A percentile compares a stretch with the other conserved stretches of the same genome.
These are phyloP conservation scores for Neurospora pannonica DNA, from an alignment of 495 filamentous ascomycete genomes.

Conservation along the genomic window DNA sequence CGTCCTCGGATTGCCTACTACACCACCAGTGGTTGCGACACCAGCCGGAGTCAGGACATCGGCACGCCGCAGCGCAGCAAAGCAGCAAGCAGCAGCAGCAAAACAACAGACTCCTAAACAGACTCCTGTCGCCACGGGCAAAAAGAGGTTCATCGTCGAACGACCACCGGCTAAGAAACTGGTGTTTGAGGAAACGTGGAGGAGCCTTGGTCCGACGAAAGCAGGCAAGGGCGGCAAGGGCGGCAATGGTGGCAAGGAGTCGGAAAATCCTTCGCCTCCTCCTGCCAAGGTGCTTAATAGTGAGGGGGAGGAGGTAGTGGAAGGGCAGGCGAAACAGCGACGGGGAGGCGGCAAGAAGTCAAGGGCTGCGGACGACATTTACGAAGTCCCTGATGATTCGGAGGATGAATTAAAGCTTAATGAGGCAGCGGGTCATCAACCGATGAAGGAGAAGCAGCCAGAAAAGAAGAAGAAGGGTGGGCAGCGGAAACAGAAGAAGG, in stretches of 20 bases:
- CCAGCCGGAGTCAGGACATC: not conserved
- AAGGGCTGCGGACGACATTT: conserved; percentile 14
- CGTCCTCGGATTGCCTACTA: not conserved
- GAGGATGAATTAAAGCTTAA: conserved; percentile 23
- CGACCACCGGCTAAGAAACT: not conserved
- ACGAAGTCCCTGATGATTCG: conserved; percentile 34
- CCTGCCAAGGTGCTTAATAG: not conserved
- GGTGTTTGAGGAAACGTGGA: not conserved
- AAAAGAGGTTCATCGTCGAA: not conserved
- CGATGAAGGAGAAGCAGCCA: not conserved
- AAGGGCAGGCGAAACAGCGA: conserved; percentile 1
- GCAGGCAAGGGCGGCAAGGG: not conserved
- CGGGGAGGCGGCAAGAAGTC: not conserved
- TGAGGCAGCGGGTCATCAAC: not conserved
- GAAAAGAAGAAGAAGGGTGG: not conserved
- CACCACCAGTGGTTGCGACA: not conserved
- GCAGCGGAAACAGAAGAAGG: not conserved
- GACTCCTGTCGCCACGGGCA: not conserved
- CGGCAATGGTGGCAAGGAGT: not conserved
- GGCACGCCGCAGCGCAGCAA: not conserved
- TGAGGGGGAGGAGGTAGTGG: not conserved
- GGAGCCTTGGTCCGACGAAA: not conserved
- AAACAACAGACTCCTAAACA: not conserved
- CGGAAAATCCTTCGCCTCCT: not conserved
- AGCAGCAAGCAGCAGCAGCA: not conserved